Conservation (phyloP, 148 eudicot species). For the Polygonum maritimum region DNA sequence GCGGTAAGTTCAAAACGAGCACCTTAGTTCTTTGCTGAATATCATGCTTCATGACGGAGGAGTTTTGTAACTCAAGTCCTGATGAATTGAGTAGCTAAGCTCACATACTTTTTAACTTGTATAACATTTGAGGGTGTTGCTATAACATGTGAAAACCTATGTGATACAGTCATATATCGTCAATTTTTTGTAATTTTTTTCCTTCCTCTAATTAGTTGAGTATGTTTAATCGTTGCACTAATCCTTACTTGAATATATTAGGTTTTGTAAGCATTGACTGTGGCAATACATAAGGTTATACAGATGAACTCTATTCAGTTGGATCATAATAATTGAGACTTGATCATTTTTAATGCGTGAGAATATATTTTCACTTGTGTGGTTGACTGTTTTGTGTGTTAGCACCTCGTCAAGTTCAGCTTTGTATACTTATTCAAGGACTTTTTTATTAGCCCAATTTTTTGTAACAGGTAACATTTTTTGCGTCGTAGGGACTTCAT, state of each 20-base stretch:
- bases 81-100: not conserved
- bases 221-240: not conserved
- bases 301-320: conserved; percentile 58
- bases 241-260: conserved; percentile 27
- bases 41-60: not conserved
- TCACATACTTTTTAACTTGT: not conserved
- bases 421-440: not conserved
- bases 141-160: not conserved
- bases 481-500: not conserved
- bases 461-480: not conserved
- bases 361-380: not conserved
- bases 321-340: not conserved
- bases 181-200: not conserved
- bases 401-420: not conserved
- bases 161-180: not conserved
- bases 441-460: not conserved
- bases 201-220: not conserved
- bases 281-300: conserved; percentile 62
- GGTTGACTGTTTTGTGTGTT: not conserved
- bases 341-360: not conserved
- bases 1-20: not conserved
- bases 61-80: not conserved
- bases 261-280: conserved; percentile 86
- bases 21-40: not conserved
- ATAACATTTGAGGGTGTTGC: not conserved